Conservation (phyloP, 225 moss, liverwort and hornwort genomes). For the Physcomitrellopsis africana region DNA sequence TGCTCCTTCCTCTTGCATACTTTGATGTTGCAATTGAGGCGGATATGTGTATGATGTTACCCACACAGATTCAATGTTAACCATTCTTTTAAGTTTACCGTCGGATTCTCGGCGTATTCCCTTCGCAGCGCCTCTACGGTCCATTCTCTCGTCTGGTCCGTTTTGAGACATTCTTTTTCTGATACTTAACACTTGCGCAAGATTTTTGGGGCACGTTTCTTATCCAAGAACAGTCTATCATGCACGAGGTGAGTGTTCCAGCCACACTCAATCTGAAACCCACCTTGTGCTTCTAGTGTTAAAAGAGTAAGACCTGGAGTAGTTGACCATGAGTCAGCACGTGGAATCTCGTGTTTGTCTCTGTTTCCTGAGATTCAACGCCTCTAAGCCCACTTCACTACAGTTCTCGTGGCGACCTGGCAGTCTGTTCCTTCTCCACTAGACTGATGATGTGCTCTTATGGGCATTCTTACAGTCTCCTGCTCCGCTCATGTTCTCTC, state of each 20-base stretch:
- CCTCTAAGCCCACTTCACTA: too few relatives aligned
- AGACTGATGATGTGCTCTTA: slow-evolving; percentile 28
- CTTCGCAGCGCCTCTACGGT: not conserved
- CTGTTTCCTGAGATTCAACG: too few relatives aligned
- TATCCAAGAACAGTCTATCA: not conserved
- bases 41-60: slow-evolving; percentile 46
- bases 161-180: not conserved
- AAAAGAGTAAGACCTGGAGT: not conserved
- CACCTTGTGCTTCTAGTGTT: slow-evolving; percentile 1
- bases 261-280: not conserved
- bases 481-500: slow-evolving; percentile 33
- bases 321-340: not conserved
- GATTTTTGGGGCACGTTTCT: not conserved
- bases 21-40: slow-evolving; percentile 33
- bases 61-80: slow-evolving; percentile 10
- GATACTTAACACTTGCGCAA: not conserved
- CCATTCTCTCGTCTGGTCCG: too few relatives aligned
- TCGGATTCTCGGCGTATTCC: not conserved
- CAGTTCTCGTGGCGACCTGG: too few relatives aligned
- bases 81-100: not conserved
- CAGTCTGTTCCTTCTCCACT: slow-evolving; percentile 1
- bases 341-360: too few relatives aligned
- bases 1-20: slow-evolving; percentile 34
- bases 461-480: slow-evolving; percentile 30
- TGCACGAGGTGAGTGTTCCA: not conserved